phyloP scores from a whole-genome alignment of 176 grass and related monocot genomes.

The Ampelocalamus luodianensis region DNA sequence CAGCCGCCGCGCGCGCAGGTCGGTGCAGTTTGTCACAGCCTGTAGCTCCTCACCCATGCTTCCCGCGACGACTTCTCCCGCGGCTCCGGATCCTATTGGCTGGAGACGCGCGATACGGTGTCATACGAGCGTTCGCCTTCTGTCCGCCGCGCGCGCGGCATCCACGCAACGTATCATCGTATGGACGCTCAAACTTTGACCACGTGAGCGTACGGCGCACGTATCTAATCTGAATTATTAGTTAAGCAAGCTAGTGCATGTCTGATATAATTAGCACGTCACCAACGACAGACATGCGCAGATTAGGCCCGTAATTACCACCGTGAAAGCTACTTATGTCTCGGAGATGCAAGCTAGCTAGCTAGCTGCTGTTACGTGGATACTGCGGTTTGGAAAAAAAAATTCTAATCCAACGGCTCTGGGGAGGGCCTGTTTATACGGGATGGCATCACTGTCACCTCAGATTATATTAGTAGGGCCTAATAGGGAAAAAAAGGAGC shows the following conservation, averaged over 20 bases:
- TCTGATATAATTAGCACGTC: not conserved
- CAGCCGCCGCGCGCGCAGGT: not conserved
- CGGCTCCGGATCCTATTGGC: not conserved
- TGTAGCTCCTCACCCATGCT: conserved; percentile 38
- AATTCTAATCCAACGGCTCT: no score
- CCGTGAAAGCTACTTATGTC: conserved; percentile 11
- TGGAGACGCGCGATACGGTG: not conserved
- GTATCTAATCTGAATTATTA: not conserved
- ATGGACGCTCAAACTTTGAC: conserved; percentile 6
- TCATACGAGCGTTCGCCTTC: not conserved
- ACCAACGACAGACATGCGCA: not conserved
- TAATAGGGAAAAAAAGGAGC: no score
- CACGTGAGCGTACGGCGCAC: not conserved
- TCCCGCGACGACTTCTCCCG: not conserved
- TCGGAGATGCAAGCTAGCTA: not conserved
- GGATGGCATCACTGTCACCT: no score
- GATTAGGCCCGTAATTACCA: not conserved
- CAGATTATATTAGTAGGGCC: no score
- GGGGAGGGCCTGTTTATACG: no score
- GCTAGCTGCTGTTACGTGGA: not conserved
- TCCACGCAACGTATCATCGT: not conserved
- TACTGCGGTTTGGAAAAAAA: no score
- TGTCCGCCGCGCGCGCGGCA: not conserved
- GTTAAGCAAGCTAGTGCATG: not conserved
- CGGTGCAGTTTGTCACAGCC: conserved; percentile 16